Evolutionary conservation across 306 rosid genomes (phyloP), one percentile per base, ranked within the genome.

Genomic region (Luffa acutangula): DNA sequence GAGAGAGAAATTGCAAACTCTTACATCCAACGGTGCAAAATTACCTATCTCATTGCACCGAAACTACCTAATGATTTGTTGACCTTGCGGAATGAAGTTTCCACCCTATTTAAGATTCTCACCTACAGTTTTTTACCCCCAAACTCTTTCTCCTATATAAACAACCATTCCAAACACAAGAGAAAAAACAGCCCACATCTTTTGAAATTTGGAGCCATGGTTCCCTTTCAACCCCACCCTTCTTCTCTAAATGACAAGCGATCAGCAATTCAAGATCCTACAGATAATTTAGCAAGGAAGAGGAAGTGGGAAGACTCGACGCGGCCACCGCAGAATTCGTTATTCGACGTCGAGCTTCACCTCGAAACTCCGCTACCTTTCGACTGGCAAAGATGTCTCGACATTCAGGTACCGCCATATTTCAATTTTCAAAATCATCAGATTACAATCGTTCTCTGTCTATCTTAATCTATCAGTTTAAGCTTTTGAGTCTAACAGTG

Each of bases 351-450:
- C 37, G 81, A 79, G 65, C 81, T 79, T 46, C 76, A 79, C 12
- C 75, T 79, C 14, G 81, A 79, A 10, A 64, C 76, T 51, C 81
- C 81, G 5, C n/a, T 79, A 20, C 81, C 81, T 36, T 39, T 39
- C 10, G 76, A 79, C 3, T 79, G 81, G 81, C 76, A 79, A 56
- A 21, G 62, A 21, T 79, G 75, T 39, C 81, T 79, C 21, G 75
- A 79, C 42, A 79, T 63, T 65, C 76, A 79, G 81, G 81, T 79
- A 6, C 17, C 12, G 7, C 14, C 1, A 8, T 25, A 25, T 25
- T 57, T n/a, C 4, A 57, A n/a, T 7, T 52, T 43, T 43, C 48
- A 10, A 49, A 13, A 49, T 37, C 41, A 37, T 25, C 31, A 25
- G 31, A 25, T 25, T 25, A 25, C 31, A 25, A 25, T 25, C 31